A percentile compares a stretch with the other conserved stretches of the same genome.
Conservation (phyloP, 352 stramenopile genomes). For the Globisporangium middletonii region DNA sequence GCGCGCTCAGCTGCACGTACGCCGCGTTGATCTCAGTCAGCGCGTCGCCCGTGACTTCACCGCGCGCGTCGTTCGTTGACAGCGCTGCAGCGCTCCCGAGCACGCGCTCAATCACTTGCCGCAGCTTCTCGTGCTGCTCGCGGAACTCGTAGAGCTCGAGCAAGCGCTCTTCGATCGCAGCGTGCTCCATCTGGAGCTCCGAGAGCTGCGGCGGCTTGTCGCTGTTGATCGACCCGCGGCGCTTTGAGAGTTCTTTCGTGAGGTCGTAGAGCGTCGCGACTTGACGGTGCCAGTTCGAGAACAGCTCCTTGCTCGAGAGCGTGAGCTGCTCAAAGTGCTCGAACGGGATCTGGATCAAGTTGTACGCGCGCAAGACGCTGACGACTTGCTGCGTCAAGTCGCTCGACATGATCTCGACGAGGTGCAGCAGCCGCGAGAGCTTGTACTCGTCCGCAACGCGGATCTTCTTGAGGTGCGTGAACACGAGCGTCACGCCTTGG, state of each 20-base stretch:
- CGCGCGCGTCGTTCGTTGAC: constrained; percentile 29
- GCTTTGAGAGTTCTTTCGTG: constrained; percentile 81
- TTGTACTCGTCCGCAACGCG: constrained; percentile 87
- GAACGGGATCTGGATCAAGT: constrained; percentile 79
- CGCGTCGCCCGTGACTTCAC: constrained; percentile 74
- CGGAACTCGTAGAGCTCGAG: constrained; percentile 88
- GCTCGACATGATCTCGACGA: constrained; percentile 85
- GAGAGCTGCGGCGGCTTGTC: constrained; percentile 76
- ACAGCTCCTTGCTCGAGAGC: constrained; percentile 76
- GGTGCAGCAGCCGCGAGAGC: constrained; percentile 60
- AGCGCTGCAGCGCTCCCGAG: constrained; percentile 43
- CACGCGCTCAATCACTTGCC: constrained; percentile 83
- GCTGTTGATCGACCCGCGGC: constrained; percentile 73
- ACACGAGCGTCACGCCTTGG: constrained; percentile 74
- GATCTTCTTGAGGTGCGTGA: constrained; percentile 89
- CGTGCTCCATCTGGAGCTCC: constrained; percentile 84
- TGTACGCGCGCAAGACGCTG: constrained; percentile 78
- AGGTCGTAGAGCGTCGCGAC: constrained; percentile 81
- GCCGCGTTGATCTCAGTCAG: constrained; percentile 85
- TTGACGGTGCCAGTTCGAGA: constrained; percentile 83
- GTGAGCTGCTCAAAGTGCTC: constrained; percentile 79
- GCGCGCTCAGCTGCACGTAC: constrained; percentile 73
- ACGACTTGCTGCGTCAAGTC: constrained; percentile 79
- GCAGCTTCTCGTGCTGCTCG: constrained; percentile 88
- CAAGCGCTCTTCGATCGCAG: constrained; percentile 82